Base-by-base conservation (phyloP, 2,329 filamentous ascomycete species). In the Niveomyces coronatus region DNA sequence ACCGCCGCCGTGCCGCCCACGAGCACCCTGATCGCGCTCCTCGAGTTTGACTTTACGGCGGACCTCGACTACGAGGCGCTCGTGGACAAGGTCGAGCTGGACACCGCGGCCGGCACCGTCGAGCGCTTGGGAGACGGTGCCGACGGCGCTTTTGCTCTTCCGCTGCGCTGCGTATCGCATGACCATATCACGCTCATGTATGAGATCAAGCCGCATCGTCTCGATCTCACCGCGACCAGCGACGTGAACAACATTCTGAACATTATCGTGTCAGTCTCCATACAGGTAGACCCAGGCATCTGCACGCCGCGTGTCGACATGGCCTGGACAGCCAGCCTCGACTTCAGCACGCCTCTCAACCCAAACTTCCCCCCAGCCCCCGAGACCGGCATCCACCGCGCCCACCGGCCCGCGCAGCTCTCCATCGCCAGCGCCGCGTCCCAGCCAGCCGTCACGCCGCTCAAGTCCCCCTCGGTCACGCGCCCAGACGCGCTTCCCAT, bases 11-110 rank as follows among this genome's bases (percentile, higher is more conserved):
- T 65, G 8, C 75, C 77, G 3, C 62, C 75, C 9, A 75, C 71
- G 42, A 57, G 74, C 3, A 70, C 76, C 14, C 63, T 85, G 10
- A 71, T 87, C 42, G 80, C 81, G 8, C 74, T 83, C 36, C 63
- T 88, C 4, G 82, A 87, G 51, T 58, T 87, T 27, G 83, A 87
- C 57, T 79, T 85, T 44, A 83, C 82, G 0, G 70, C 78, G 6
- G 76, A 80, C 52, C 74, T 81, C 41, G 73, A 79, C 34, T 84
- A 76, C 54, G 71, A 76, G 49, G 67, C 82, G n/a, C 61, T 63
- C 10, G 67, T 88, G 16, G 65, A 77, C 37, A 64, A 68, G 15
- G 72, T 85, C 40, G 49, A 65, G 1, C 60, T 87, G 19, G 58
- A 63, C 2, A 63, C 85, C 11, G 60, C 64, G 22, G 74, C 76